Base-by-base conservation (phyloP, 2,329 filamentous ascomycete species). In the Orbilia javanica region DNA sequence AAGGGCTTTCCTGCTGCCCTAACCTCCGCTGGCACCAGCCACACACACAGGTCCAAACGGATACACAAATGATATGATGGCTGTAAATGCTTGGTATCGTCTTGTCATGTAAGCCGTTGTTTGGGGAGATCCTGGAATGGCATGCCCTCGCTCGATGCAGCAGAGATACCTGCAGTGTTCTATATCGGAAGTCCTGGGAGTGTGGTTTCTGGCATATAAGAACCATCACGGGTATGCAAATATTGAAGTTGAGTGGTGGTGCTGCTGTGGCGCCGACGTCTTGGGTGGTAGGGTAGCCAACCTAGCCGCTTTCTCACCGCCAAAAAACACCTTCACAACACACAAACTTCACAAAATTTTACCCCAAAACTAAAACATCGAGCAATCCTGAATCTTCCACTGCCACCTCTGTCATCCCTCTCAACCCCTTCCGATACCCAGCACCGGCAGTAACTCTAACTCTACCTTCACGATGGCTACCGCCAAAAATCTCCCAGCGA, bases 401-500 rank as follows among this genome's bases (percentile, higher is more conserved):
- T 25, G 20, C 18, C 44, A 65, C 18, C 52, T 57, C 22, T 31
- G 36, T 27, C 18, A 29, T 29, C 48, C 44, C 48, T 7, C 29
- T n/a, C 65, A 46, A 18, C 50, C 15, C 5, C 25, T 13, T 18
- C 18, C 27, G 29, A 50, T 44, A 68, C 39, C 20, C 29, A 36
- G 29, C 8, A 53, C 22, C 44, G 53, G 42, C 31, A 73, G 53
- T 36, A 42, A 27, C 22, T 34, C 22, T 25, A 27, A 42, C 36
- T 29, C 39, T 2, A 57, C 22, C 15, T 15, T 64, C 55, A 67
- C 34, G 15, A 76, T 76, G 72, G 72, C 72, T 20, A 70, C 72
- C 39, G 93, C 95, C 86, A 89, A 90, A 84, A 97, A 97, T 89
- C 92, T 97, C 83, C 96, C 96, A 86, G 89, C 94, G 82, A 89